Base-by-base conservation (phyloP, 495 filamentous ascomycete genomes). In the Lophiostoma macrostomum region DNA sequence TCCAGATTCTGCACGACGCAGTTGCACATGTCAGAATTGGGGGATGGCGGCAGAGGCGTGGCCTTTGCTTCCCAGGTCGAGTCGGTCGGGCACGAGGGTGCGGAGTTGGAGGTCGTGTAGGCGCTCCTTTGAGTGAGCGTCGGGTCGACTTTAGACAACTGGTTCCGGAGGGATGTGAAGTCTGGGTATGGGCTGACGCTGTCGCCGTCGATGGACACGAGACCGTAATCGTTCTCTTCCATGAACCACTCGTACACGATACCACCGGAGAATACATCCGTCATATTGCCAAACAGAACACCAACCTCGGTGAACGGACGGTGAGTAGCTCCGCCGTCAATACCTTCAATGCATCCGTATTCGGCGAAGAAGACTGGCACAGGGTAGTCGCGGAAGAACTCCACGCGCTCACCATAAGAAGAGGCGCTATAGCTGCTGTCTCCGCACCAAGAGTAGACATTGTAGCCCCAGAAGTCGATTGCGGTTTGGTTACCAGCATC, bases 241-340 rank as follows among this genome's bases (percentile, higher is more conserved):
- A 96, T 75, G 78, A 91, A 91, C 74, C 91, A 97, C 88, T 93
- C 93, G 74, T 97, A 97, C 16, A 95, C 87, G 59, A 97, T 93
- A 64, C 91, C 91, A 55, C 91, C 91, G 31, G 87, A 95, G 80
- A 88, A 91, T 34, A 96, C 89, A 10, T 63, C 64, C 7, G 82
- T 82, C 93, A 98, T 96, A 8, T 76, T 57, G 0, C 86, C 86
- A 70, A 85, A 98, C 2, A 98, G 76, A 27, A 88, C 83, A n/a
- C 70, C 70, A n/a, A 95, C 90, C 61, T 98, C 91, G 47, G 87
- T 82, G 73, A 93, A 96, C n/a, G 84, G 86, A 14, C 74, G 70
- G 19, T 82, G 82, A 6, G 76, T 72, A 1, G 45, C 24, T 7
- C 53, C 53, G n/a, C 34, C 44, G 6, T 14, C 18, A 8, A 56